Conservation (phyloP, 345 rosid species). For the Linum trigynum region DNA sequence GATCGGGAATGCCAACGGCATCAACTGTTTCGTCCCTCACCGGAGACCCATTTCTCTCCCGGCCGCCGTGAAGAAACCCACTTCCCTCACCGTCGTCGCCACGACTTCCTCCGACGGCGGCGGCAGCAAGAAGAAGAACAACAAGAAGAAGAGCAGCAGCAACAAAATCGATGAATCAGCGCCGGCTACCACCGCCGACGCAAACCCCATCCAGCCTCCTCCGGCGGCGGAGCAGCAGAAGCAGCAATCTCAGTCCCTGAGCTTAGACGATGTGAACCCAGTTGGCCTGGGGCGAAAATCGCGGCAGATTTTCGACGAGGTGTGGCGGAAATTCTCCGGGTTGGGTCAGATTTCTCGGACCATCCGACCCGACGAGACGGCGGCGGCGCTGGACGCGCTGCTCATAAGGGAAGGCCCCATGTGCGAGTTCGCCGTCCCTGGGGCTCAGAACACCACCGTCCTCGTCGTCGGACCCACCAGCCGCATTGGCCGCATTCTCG, state of each 20-base stretch:
- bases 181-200: not conserved
- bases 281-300: constrained; percentile 83
- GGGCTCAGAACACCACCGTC: constrained; percentile 83
- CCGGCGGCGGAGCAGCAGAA: constrained; percentile 9
- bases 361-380: constrained; percentile 53
- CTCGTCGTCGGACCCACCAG: constrained; percentile 92
- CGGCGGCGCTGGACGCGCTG: constrained; percentile 53
- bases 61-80: not conserved
- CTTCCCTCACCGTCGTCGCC: constrained; percentile 7
- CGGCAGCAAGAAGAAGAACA: constrained; percentile 16
- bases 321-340: constrained; percentile 94
- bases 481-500: constrained; percentile 83
- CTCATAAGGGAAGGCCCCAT: constrained; percentile 82
- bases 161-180: not conserved
- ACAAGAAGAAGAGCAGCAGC: constrained; percentile 14
- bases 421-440: constrained; percentile 91
- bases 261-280: constrained; percentile 76
- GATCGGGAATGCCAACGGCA: not conserved
- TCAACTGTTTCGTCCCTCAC: not conserved
- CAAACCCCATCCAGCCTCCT: not conserved
- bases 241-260: constrained; percentile 33
- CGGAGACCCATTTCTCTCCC: not conserved
- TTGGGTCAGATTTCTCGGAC: constrained; percentile 91
- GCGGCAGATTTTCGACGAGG: constrained; percentile 81
- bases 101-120: constrained; percentile 26